Base-by-base conservation (phyloP, 2,329 filamentous ascomycete genomes). In the Epichloe brachyelytri region DNA sequence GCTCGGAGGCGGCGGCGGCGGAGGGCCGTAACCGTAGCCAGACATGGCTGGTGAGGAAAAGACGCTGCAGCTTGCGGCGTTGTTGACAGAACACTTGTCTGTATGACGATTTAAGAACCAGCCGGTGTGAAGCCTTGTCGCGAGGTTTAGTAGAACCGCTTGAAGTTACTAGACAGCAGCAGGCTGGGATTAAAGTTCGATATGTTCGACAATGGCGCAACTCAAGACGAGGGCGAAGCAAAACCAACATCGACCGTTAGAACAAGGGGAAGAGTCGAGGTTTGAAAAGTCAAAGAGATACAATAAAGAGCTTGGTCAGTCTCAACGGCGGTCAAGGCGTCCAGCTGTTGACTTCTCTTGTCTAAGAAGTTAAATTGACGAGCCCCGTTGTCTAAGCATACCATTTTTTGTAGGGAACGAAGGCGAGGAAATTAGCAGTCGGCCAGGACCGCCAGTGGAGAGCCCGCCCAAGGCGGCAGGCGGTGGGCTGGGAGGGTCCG, bases 11-110 rank as follows among this genome's bases (percentile, higher is more conserved):
- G 64, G 59, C 43, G 61, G 73, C 12, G 75, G 75, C 51, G 75
- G 75, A n/a, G 70, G 53, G 14, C 53, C 75, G 67, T 78, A 78
- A 49, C 71, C 73, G 66, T 78, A 78, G 34, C 65, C 63, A 20
- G 74, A 68, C 74, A 77, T 77, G 48, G 39, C 43, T 48, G 30
- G 45, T 20, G 30, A 36, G 40, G 33, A 26, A 38, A 7, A 40
- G 40, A 38, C 39, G 40, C 49, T 47, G 46, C 48, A 51, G 39
- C 53, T 53, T 48, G 50, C 48, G 48, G 45, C 48, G 36, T 12
- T 50, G 6, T 46, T 41, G 46, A 51, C 54, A 57, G 55, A 57
- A 53, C 51, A 57, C 55, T 57, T 58, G 53, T 55, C 51, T 49
- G 55, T 49, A 36, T 46, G 15, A n/a, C 0, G 4, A 38, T 38